A percentile compares a stretch with the other conserved stretches of the same genome.
These are phyloP conservation scores for Suhomyces sp. DNA, from an alignment of 805 yeast species.

Conservation along the genomic window DNA sequence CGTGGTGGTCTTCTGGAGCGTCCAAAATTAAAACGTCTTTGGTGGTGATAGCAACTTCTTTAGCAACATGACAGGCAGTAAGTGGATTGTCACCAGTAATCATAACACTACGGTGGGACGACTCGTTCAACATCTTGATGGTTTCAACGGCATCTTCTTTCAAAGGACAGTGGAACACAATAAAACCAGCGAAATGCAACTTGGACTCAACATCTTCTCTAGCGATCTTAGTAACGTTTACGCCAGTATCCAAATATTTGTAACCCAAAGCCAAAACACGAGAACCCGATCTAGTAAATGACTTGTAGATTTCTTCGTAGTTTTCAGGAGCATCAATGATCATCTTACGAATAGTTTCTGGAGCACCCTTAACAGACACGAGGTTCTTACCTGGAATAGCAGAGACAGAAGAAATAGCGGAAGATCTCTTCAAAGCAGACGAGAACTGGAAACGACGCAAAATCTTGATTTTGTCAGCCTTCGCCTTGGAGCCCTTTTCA, in stretches of 20 bases:
- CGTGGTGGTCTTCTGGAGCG: constrained; percentile 69
- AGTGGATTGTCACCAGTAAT: constrained; percentile 98
- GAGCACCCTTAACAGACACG: constrained; percentile 96
- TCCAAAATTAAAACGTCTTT: constrained; percentile 85
- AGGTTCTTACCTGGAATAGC: constrained; percentile 47
- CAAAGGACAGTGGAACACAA: constrained; percentile 96
- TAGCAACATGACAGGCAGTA: constrained; percentile 97
- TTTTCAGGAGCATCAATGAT: constrained; percentile 64
- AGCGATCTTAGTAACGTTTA: constrained; percentile 54
- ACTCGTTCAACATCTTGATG: constrained; percentile 87
- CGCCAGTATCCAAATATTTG: constrained; percentile 57
- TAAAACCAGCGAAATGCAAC: constrained; percentile 82
- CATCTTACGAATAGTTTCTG: constrained; percentile 88
- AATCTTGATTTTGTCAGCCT: constrained; percentile 57
- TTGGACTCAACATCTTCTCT: constrained; percentile 76
- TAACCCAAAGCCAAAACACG: constrained; percentile 95
- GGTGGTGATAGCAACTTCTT: constrained; percentile 83
- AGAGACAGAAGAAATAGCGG: constrained; percentile 68
- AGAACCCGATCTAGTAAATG: constrained; percentile 91
- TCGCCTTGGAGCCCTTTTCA: constrained; percentile 13
- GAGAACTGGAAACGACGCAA: constrained; percentile 96
- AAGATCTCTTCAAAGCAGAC: constrained; percentile 90
- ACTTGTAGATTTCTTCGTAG: constrained; percentile 83
- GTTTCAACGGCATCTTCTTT: constrained; percentile 90
- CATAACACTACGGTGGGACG: constrained; percentile 94